A percentile compares a stretch with the other conserved stretches of the same genome.
phyloP scores from a whole-genome alignment of 352 stramenopile species.

The Phytophthora citrophthora region DNA sequence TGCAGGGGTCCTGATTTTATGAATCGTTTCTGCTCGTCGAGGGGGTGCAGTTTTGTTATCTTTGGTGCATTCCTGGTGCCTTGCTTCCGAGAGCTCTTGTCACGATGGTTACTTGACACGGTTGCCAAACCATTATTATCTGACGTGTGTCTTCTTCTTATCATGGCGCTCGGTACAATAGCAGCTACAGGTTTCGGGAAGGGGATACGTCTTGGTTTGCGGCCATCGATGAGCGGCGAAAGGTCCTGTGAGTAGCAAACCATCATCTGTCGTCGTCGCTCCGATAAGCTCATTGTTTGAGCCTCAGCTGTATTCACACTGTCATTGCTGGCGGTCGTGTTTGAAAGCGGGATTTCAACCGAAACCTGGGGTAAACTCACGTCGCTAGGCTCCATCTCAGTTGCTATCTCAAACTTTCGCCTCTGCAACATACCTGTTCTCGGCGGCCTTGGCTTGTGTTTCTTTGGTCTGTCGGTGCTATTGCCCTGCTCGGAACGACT shows the following conservation, averaged over 20 bases:
- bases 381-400: slow-evolving; percentile 4
- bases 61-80: slow-evolving; percentile 20
- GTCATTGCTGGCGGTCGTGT: slow-evolving; percentile 6
- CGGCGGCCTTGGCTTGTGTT: slow-evolving; percentile 30
- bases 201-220: slow-evolving; percentile 54
- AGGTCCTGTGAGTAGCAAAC: slow-evolving; percentile 72
- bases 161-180: not conserved
- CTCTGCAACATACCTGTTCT: slow-evolving; percentile 8
- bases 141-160: slow-evolving; percentile 16
- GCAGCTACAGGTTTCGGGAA: slow-evolving; percentile 26
- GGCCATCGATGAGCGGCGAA: slow-evolving; percentile 56
- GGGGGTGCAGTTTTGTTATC: slow-evolving; percentile 28
- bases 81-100: slow-evolving; percentile 25
- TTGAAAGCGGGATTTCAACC: not conserved
- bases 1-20: slow-evolving; percentile 17
- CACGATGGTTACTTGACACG: slow-evolving; percentile 6
- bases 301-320: slow-evolving; percentile 16
- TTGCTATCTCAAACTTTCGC: slow-evolving; percentile 1
- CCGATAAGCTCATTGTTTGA: slow-evolving; percentile 33
- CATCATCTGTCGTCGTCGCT: slow-evolving; percentile 46
- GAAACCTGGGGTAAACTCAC: slow-evolving; percentile 17
- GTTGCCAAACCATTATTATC: slow-evolving; percentile 8
- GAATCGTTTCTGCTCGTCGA: slow-evolving; percentile 20
- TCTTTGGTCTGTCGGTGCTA: slow-evolving; percentile 14
- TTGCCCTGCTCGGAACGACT: slow-evolving; percentile 30